Evolutionary conservation across 371 early-diverging fungal genomes (phyloP).

Genomic region (Circinella minor): DNA sequence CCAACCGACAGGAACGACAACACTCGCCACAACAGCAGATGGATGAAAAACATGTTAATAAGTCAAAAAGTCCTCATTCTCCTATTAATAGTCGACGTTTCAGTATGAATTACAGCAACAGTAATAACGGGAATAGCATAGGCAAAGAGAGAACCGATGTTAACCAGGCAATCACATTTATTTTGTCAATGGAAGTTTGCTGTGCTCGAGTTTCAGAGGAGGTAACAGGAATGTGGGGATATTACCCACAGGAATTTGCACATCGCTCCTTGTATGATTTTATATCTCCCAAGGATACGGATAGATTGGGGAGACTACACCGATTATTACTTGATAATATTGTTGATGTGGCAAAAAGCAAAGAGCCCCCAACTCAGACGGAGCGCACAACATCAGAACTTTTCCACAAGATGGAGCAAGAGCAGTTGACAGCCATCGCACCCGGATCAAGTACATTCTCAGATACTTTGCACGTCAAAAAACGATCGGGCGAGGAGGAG

Average conservation of each 20-base stretch:
- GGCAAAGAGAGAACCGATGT: not conserved
- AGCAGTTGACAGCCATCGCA: constrained; percentile 28
- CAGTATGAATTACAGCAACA: not conserved
- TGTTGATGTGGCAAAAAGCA: constrained; percentile 29
- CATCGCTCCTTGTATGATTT: constrained; percentile 57
- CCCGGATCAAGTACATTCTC: constrained; percentile 40
- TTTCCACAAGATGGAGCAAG: constrained; percentile 36
- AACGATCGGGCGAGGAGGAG: constrained; percentile 43
- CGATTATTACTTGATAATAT: constrained; percentile 47
- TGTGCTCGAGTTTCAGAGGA: constrained; percentile 60
- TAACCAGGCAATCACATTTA: constrained; percentile 13
- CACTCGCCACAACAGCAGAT: not conserved
- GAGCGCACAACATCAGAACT: constrained; percentile 48
- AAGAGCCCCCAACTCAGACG: constrained; percentile 29
- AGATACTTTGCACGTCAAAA: constrained; percentile 48
- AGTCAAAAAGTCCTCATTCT: not conserved
- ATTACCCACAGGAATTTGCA: constrained; percentile 56
- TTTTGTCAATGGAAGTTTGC: constrained; percentile 54
- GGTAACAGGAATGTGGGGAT: constrained; percentile 50
- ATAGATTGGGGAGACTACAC: constrained; percentile 44
- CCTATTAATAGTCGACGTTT: not conserved
- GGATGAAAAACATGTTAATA: too few species aligned
- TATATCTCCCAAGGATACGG: constrained; percentile 40
- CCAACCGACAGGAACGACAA: not conserved
- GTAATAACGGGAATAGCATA: not conserved